Evolutionary conservation across 148 eudicot genomes (phyloP).

Genomic region (Arbutus unedo): DNA sequence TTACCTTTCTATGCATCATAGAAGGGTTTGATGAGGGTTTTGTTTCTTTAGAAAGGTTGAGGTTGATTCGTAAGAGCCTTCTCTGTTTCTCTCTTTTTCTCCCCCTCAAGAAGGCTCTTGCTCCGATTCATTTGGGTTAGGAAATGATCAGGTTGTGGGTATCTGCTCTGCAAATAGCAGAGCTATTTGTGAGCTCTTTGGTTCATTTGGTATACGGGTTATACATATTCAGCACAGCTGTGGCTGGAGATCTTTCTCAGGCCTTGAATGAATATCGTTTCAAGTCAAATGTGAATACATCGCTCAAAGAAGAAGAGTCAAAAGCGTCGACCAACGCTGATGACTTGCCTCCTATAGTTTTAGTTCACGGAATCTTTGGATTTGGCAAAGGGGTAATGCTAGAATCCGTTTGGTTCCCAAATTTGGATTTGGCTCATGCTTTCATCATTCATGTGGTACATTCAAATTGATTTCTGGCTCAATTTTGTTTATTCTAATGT

Average conservation of each 20-base stretch:
- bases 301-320: constrained; percentile 30
- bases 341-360: constrained; percentile 86
- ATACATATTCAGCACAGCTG: constrained; percentile 77
- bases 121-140: background rate
- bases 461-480: background rate
- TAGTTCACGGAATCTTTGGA: constrained; percentile 92
- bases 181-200: constrained; percentile 75
- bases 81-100: background rate
- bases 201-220: constrained; percentile 79
- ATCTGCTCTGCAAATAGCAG: constrained; percentile 51
- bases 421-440: background rate
- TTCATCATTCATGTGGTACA: background rate
- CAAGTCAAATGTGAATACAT: constrained; percentile 39
- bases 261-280: constrained; percentile 44
- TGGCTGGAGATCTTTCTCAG: constrained; percentile 74
- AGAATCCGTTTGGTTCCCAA: background rate
- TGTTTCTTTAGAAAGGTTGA: background rate
- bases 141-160: constrained; percentile 68
- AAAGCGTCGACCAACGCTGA: constrained; percentile 27
- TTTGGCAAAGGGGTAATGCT: constrained; percentile 90
- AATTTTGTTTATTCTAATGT: background rate
- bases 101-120: constrained; percentile 18
- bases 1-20: constrained; percentile 5
- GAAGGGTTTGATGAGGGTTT: constrained; percentile 20
- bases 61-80: constrained; percentile 14